phyloP scores from a whole-genome alignment of 345 rosid species.

The Citrus inodora region DNA sequence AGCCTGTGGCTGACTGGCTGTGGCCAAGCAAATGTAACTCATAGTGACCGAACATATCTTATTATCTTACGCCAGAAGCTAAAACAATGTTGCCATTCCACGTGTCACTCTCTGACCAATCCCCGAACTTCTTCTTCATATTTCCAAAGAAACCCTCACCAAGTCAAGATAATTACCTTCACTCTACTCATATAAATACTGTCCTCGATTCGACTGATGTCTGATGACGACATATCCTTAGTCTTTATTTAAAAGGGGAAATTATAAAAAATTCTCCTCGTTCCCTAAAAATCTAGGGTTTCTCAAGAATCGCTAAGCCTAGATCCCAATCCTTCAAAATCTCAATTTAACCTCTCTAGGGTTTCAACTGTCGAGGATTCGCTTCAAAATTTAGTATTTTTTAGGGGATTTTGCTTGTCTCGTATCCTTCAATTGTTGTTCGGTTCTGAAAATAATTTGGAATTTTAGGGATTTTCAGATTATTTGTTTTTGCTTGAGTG shows the following conservation, averaged over 20 bases:
- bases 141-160: background rate
- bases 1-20: no score
- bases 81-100: no score
- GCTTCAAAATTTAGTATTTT: background rate
- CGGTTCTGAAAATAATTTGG: background rate
- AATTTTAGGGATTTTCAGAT: background rate
- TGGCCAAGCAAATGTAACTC: no score
- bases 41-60: no score
- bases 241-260: background rate
- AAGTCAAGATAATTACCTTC: background rate
- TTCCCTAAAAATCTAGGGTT: constrained; percentile 15
- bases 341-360: background rate
- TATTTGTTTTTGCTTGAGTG: background rate
- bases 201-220: background rate
- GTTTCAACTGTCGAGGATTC: background rate
- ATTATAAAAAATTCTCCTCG: background rate
- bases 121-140: background rate
- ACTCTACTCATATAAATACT: background rate
- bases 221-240: background rate
- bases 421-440: background rate
- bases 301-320: background rate
- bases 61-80: no score
- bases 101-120: background rate
- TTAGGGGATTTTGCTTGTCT: background rate
- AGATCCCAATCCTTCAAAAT: background rate